These are phyloP conservation scores for Colletotrichum orbiculare DNA, from an alignment of 2,329 filamentous ascomycete genomes.

Conservation along the genomic window DNA sequence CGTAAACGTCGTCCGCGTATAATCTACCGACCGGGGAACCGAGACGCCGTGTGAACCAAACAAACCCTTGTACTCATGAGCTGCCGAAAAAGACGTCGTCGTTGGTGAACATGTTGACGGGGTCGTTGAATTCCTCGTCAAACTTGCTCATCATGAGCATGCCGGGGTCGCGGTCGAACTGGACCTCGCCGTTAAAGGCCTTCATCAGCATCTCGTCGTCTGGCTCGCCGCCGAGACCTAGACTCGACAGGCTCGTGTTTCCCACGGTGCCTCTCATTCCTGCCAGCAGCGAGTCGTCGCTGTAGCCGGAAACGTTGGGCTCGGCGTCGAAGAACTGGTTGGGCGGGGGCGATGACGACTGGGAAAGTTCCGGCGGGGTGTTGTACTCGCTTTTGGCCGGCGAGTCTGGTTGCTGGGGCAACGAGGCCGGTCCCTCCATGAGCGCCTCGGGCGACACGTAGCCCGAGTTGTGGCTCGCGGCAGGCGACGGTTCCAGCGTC, in stretches of 20 bases:
- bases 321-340: constrained; percentile 61
- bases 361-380: constrained; percentile 70
- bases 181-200: constrained; percentile 55
- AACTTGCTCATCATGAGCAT: constrained; percentile 65
- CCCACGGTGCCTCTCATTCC: constrained; percentile 39
- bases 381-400: constrained; percentile 67
- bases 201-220: constrained; percentile 60
- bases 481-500: constrained; percentile 52
- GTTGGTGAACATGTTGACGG: constrained; percentile 62
- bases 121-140: constrained; percentile 63
- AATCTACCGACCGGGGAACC: constrained; percentile 6
- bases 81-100: constrained; percentile 65
- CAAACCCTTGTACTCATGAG: constrained; percentile 37
- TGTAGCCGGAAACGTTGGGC: constrained; percentile 46
- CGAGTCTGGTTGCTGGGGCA: constrained; percentile 53
- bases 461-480: constrained; percentile 53
- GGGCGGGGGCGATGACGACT: constrained; percentile 67
- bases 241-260: constrained; percentile 31
- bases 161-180: constrained; percentile 57
- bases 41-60: constrained; percentile 6
- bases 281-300: constrained; percentile 45
- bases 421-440: constrained; percentile 46
- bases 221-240: constrained; percentile 49
- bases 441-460: constrained; percentile 62
- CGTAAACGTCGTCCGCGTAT: constrained; percentile 16